These are phyloP conservation scores for Apophysomyces elegans DNA, from an alignment of 371 early-diverging fungal species.

Conservation along the genomic window DNA sequence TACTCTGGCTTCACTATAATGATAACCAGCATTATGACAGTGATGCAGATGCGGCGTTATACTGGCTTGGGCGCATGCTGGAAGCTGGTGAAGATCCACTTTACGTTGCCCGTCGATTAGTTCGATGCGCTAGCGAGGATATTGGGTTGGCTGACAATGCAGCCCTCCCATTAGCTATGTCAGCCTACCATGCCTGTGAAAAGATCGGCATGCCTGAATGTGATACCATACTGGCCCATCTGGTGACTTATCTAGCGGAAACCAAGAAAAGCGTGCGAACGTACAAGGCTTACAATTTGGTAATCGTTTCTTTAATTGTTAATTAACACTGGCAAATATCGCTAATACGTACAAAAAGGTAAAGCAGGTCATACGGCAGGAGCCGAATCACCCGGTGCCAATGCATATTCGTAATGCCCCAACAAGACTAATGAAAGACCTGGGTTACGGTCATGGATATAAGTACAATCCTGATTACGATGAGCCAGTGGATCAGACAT, in stretches of 20 bases:
- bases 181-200: constrained; percentile 84
- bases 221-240: constrained; percentile 82
- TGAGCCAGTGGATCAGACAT: constrained; percentile 77
- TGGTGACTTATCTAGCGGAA: constrained; percentile 77
- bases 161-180: constrained; percentile 76
- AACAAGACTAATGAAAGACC: constrained; percentile 71
- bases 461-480: constrained; percentile 83
- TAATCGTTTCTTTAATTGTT: constrained; percentile 16
- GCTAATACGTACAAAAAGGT: constrained; percentile 32
- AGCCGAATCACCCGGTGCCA: constrained; percentile 80
- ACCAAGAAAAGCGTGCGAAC: constrained; percentile 82
- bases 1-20: too few relatives aligned
- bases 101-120: constrained; percentile 75
- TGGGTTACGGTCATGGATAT: constrained; percentile 81
- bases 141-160: constrained; percentile 84
- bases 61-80: constrained; percentile 92
- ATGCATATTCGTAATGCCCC: constrained; percentile 89
- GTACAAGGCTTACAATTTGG: constrained; percentile 74
- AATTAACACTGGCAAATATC: not conserved
- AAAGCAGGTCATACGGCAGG: constrained; percentile 60
- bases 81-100: constrained; percentile 90
- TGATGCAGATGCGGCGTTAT: constrained; percentile 77
- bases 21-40: constrained; percentile 26
- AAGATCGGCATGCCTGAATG: constrained; percentile 93
- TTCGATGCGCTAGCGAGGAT: constrained; percentile 88